Evolutionary conservation across 2,329 filamentous ascomycete species (phyloP).

Genomic region (Fusarium floridanum): DNA sequence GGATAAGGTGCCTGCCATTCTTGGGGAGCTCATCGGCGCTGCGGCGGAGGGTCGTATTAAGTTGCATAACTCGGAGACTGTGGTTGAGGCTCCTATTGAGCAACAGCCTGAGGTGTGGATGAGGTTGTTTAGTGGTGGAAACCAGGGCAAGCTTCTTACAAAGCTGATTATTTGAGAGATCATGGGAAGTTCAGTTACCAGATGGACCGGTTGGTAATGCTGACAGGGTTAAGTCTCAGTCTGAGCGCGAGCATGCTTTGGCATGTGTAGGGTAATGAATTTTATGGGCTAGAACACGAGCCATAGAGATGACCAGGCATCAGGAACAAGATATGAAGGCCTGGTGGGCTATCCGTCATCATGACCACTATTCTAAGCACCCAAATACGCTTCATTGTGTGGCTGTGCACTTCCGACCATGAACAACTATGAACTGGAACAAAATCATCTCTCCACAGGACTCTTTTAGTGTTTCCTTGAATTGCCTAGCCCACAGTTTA

Average conservation of each 20-base stretch:
- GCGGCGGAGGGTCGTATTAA: conserved; percentile 46
- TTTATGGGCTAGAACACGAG: too few species aligned
- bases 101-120: conserved; percentile 46
- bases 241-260: too few species aligned
- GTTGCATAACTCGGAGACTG: conserved; percentile 42
- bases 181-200: too few species aligned
- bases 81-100: conserved; percentile 45
- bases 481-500: neutral
- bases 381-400: neutral
- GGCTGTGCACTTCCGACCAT: neutral
- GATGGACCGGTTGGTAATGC: too few species aligned
- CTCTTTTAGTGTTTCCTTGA: neutral
- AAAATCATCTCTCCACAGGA: neutral
- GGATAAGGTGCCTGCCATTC: conserved; percentile 45
- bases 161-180: conserved; percentile 40
- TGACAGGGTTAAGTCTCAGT: too few species aligned
- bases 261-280: too few species aligned
- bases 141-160: conserved; percentile 48
- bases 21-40: conserved; percentile 46
- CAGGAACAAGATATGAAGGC: too few species aligned
- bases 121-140: conserved; percentile 44
- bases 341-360: too few species aligned
- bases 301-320: too few species aligned
- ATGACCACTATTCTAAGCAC: neutral
- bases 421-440: neutral